Evolutionary conservation across 148 eudicot species (phyloP).

Genomic region (Cornus suecica): DNA sequence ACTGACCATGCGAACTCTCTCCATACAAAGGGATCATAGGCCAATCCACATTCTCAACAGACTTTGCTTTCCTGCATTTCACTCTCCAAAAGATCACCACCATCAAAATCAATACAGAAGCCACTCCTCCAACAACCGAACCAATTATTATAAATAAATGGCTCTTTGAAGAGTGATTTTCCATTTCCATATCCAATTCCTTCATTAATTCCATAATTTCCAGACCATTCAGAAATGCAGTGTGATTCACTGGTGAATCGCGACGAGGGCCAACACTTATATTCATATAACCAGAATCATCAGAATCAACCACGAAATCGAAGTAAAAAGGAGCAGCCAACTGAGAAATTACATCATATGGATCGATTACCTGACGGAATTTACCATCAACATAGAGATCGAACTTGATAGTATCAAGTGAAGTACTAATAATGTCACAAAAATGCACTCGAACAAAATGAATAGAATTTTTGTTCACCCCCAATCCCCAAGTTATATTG

Average conservation of each 20-base stretch:
- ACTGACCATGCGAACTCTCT: constrained; percentile 24
- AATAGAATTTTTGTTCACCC: constrained; percentile 10
- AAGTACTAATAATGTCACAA: constrained; percentile 26
- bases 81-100: constrained; percentile 7
- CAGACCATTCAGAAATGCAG: constrained; percentile 39
- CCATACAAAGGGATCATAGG: constrained; percentile 14
- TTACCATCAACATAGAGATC: constrained; percentile 26
- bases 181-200: not conserved
- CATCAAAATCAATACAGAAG: constrained; percentile 11
- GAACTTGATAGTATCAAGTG: not conserved
- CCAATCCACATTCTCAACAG: constrained; percentile 26
- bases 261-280: constrained; percentile 28
- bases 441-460: constrained; percentile 41
- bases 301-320: constrained; percentile 37
- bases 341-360: not conserved
- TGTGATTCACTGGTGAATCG: not conserved
- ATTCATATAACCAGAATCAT: constrained; percentile 22
- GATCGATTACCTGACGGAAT: not conserved
- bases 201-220: constrained; percentile 44
- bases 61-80: constrained; percentile 18
- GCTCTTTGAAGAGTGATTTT: not conserved
- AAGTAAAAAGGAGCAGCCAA: constrained; percentile 26
- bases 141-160: constrained; percentile 17
- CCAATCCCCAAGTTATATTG: constrained; percentile 36
- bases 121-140: constrained; percentile 25